phyloP scores from a whole-genome alignment of 2,329 filamentous ascomycete species.

The Microdochium paspali region DNA sequence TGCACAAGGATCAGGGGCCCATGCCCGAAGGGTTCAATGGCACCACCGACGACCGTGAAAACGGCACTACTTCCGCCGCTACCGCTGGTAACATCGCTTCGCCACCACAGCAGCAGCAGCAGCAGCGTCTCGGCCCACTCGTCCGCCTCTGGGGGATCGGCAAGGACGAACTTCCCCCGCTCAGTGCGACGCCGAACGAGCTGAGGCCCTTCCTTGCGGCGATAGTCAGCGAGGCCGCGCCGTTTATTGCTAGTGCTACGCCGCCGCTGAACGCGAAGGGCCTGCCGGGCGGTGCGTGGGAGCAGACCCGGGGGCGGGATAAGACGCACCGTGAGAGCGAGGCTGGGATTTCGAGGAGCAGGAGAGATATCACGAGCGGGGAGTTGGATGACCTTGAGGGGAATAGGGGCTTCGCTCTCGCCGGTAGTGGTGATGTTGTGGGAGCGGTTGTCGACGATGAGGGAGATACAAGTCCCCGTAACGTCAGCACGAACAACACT shows the following conservation, averaged over 20 bases:
- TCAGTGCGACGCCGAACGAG: conserved; percentile 26
- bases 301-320: conserved; percentile 37
- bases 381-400: conserved; percentile 24
- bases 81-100: no score
- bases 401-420: conserved; percentile 9
- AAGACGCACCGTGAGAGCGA: conserved; percentile 39
- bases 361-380: conserved; percentile 35
- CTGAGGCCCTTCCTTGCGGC: conserved; percentile 40
- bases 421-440: conserved; percentile 3
- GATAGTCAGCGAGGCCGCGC: conserved; percentile 47
- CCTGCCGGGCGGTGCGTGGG: conserved; percentile 30
- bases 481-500: background rate
- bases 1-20: no score
- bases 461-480: conserved; percentile 3
- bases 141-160: conserved; percentile 45
- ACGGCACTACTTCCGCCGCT: no score
- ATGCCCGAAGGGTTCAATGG: no score
- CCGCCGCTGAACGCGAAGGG: conserved; percentile 22
- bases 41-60: no score
- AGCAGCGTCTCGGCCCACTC: conserved; percentile 29
- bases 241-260: conserved; percentile 47
- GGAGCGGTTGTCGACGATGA: conserved; percentile 4
- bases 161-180: conserved; percentile 34
- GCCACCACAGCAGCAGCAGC: conserved; percentile 9
- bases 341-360: conserved; percentile 42